Base-by-base conservation (phyloP, 176 grass and related monocot species). In the Themeda triandra region DNA sequence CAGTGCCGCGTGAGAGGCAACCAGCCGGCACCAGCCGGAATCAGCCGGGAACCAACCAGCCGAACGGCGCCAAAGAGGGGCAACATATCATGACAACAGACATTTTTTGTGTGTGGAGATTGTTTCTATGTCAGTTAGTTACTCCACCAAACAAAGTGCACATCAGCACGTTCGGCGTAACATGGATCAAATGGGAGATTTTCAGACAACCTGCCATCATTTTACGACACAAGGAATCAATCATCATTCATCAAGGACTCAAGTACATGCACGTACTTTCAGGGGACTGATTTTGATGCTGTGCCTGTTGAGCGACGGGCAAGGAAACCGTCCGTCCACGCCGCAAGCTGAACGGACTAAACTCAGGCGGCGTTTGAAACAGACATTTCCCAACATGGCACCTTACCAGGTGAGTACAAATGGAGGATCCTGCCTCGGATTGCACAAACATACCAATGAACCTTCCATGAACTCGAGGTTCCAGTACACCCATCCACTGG, bases 401-500 rank as follows among this genome's bases (percentile, higher is more conserved):
- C 54, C 45, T 49, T 69, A 49, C n/a, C 49, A 76, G 63, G 13
- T 51, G 71, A 81, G 63, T 80, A 69, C 35, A 74, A 60, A 76
- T 25, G 76, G 36, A 14, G 9, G 69, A 75, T 60, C 69, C 62
- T 89, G 77, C 76, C 62, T 46, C 48, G 6, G 71, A 72, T 66
- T 71, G 65, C 71, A 27, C 11, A 72, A 82, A 25, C 54, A 89
- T 54, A 65, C 42, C 4, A 13, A 67, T 11, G 83, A 82, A 86
- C 53, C 77, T 85, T 89, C 87, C 70, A n/a, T n/a, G 66, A 32
- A 78, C 44, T 27, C 27, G 58, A 62, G n/a, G 10, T 62, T 27
- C 18, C 25, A 71, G 51, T 29, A 17, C 70, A 40, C 66, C 46
- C 70, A 40, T 72, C 46, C 54, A 73, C 36, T 82, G 73, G 62